A percentile compares a stretch with the other conserved stretches of the same genome.
Conservation (phyloP, 2,329 filamentous ascomycete genomes). For the Pseudocercospora crystallina region DNA sequence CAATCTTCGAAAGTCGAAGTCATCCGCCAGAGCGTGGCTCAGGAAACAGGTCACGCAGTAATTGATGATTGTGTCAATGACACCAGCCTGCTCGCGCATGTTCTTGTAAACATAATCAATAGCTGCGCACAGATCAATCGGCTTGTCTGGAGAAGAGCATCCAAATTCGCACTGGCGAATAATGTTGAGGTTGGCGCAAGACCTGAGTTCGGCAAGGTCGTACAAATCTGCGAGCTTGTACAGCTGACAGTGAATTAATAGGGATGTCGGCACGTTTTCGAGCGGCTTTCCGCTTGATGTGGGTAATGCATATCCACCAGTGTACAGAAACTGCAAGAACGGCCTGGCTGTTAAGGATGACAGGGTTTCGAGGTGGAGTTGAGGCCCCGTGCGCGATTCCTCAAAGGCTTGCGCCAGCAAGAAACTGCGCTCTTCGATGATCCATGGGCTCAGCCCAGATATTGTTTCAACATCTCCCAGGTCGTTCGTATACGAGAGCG, state of each 20-base stretch:
- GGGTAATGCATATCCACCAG: slow-evolving; percentile 37
- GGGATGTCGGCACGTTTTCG: slow-evolving; percentile 32
- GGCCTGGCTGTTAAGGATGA: slow-evolving; percentile 35
- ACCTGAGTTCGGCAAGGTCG: slow-evolving; percentile 41
- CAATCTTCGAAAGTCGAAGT: slow-evolving; percentile 39
- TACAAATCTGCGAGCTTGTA: slow-evolving; percentile 44
- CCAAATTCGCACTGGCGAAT: slow-evolving; percentile 40
- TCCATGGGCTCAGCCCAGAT: slow-evolving; percentile 33
- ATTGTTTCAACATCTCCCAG: slow-evolving; percentile 36
- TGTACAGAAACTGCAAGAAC: slow-evolving; percentile 46
- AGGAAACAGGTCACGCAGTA: slow-evolving; percentile 49
- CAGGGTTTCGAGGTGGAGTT: slow-evolving; percentile 41
- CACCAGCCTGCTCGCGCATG: slow-evolving; percentile 27
- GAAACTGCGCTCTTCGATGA: slow-evolving; percentile 39
- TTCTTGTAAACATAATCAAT: slow-evolving; percentile 37
- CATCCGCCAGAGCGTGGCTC: slow-evolving; percentile 38
- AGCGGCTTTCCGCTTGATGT: slow-evolving; percentile 24
- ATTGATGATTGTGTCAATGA: slow-evolving; percentile 43
- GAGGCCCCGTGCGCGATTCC: slow-evolving; percentile 30
- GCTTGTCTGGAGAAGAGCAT: slow-evolving; percentile 39
- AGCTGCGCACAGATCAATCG: slow-evolving; percentile 41
- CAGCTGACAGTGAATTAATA: slow-evolving; percentile 43
- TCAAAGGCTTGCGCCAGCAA: slow-evolving; percentile 45
- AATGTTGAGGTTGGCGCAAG: slow-evolving; percentile 41
- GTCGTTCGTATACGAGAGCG: slow-evolving; percentile 34